Percentiles rank a stretch among this genome's conserved stretches.
These are phyloP conservation scores for Lactarius deliciosus DNA, from an alignment of 768 basidiomycete species.

Conservation along the genomic window DNA sequence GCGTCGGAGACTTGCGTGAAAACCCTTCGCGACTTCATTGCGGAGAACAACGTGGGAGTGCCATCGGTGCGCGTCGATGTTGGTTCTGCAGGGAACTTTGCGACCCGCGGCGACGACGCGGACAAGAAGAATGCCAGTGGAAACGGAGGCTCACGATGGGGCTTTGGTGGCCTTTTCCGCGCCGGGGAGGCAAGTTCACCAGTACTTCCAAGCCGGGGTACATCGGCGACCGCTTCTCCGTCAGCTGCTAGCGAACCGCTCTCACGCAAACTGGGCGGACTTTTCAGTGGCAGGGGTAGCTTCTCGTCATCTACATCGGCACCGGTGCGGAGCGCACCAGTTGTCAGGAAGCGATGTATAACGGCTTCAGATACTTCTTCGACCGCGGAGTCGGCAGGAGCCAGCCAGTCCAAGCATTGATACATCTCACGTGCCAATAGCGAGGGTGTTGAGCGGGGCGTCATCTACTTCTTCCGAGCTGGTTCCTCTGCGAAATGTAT, in stretches of 20 bases:
- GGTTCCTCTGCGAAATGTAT: background rate
- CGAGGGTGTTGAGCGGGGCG: conserved; percentile 15
- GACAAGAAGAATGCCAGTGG: conserved; percentile 29
- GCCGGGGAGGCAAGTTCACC: conserved; percentile 21
- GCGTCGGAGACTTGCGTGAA: conserved; percentile 85
- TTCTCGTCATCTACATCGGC: conserved; percentile 46
- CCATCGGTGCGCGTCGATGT: conserved; percentile 27
- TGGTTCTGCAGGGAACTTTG: conserved; percentile 24
- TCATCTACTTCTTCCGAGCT: conserved; percentile 20
- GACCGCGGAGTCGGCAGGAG: conserved; percentile 46
- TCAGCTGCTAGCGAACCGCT: conserved; percentile 19
- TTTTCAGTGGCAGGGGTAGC: conserved; percentile 61
- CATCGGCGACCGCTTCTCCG: conserved; percentile 14
- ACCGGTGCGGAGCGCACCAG: conserved; percentile 35
- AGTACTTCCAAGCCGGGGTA: conserved; percentile 18
- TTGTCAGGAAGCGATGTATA: conserved; percentile 44
- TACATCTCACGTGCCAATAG: conserved; percentile 13
- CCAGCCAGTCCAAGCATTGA: conserved; percentile 51
- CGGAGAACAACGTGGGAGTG: conserved; percentile 64
- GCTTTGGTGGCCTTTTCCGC: conserved; percentile 28
- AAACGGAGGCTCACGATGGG: conserved; percentile 28
- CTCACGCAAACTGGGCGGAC: conserved; percentile 62
- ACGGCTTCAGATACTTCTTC: conserved; percentile 63
- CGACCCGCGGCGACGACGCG: conserved; percentile 19
- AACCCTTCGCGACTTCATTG: conserved; percentile 80